Evolutionary conservation across 805 yeast genomes (phyloP), one percentile per base, ranked within the genome.

Genomic region (Peterozyma toletana): DNA sequence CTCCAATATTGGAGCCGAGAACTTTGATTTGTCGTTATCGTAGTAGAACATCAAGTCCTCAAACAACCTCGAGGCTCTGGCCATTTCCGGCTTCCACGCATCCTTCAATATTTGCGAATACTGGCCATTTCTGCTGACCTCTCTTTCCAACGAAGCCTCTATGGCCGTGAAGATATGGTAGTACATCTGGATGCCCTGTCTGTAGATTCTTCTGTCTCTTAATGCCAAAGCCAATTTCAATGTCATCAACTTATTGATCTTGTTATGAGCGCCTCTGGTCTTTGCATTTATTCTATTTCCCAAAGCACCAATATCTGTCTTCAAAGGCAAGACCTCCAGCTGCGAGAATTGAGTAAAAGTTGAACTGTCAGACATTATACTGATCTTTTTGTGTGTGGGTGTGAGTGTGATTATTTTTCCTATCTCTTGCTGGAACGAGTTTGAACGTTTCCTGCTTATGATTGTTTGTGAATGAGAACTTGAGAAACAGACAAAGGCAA

Each of bases 271-370:
- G 14, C 68, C 62, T 48, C 80, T 70, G 2, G 95, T 86, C 54
- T 78, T 82, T 39, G 60, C 57, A 60, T 86, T 86, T 56, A 87
- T 86, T 58, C 96, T 69, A 70, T 87, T 87, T 39, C 81, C 95
- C 42, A 86, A 67, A 6, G 95, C 95, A 21, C 90, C 95, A 14
- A 80, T 66, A 57, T 86, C 95, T n/a, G 76, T 74, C 44, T 83
- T 82, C n/a, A 78, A 70, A 2, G 96, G 96, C 30, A 86, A 72
- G 31, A 81, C 75, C 56, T 80, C 86, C n/a, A 59, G 53, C 45
- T 67, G 63, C 7, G 51, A 17, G 33, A 50, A 42, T 33, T 37
- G 49, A 31, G 45, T 37, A 31, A 21, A 21, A 4, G 27, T 21
- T 21, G 27, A 21, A 21, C 27, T 21, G 27, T 21, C 27, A 21